A percentile compares a stretch with the other conserved stretches of the same genome.
Evolutionary conservation across 192 early-diverging fungal genomes (phyloP).

Genomic region (Coemansia asiatica): DNA sequence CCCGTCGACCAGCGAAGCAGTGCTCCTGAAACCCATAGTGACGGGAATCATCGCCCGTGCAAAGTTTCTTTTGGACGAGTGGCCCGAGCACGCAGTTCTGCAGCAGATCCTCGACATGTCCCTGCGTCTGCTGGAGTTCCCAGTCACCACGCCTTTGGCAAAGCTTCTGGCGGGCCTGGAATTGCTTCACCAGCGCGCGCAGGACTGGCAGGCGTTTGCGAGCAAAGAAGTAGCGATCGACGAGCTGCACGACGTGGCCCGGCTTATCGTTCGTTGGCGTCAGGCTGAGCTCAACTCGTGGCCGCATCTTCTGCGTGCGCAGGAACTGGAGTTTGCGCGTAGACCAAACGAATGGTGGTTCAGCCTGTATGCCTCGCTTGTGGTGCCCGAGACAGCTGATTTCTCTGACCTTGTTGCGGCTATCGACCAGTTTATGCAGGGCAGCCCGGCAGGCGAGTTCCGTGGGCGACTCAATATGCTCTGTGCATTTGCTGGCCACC

Average conservation of each 20-base stretch:
- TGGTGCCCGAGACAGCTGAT: conserved; percentile 6
- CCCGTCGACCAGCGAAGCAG: conserved; percentile 72
- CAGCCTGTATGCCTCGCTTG: conserved; percentile 61
- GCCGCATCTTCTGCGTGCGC: conserved; percentile 79
- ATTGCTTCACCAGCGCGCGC: conserved; percentile 78
- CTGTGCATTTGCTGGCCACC: conserved; percentile 56
- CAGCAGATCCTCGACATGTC: conserved; percentile 69
- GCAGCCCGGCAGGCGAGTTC: conserved; percentile 79
- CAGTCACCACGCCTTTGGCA: conserved; percentile 77
- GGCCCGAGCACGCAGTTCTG: conserved; percentile 91
- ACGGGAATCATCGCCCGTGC: conserved; percentile 61
- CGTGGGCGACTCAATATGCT: conserved; percentile 71
- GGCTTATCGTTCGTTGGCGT: conserved; percentile 85
- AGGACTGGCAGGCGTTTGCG: conserved; percentile 94
- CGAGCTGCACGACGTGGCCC: conserved; percentile 63
- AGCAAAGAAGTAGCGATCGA: conserved; percentile 76
- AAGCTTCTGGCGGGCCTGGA: conserved; percentile 90
- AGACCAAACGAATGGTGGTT: conserved; percentile 87
- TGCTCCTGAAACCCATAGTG: conserved; percentile 64
- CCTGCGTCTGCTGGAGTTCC: conserved; percentile 62
- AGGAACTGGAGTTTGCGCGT: conserved; percentile 70
- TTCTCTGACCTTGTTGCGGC: conserved; percentile 57
- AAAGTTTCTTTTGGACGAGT: conserved; percentile 65
- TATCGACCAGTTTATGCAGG: conserved; percentile 80
- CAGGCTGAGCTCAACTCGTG: conserved; percentile 88